Evolutionary conservation across 1,139 yeast species (phyloP).

Genomic region (Zygosaccharomyces pseudobailii): DNA sequence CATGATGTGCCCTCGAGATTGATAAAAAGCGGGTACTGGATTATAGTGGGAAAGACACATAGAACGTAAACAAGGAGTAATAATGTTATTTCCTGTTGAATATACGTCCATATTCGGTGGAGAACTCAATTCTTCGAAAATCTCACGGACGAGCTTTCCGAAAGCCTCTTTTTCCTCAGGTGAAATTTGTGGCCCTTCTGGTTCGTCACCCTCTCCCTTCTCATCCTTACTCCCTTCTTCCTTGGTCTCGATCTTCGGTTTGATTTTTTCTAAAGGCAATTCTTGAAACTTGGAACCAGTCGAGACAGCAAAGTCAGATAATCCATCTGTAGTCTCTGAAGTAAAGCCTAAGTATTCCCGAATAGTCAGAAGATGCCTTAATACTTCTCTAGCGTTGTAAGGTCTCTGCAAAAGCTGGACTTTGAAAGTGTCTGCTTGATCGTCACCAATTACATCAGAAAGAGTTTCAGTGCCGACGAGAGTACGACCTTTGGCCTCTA

Average conservation of each 20-base stretch:
- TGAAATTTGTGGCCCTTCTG: slow-evolving; percentile 23
- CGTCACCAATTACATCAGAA: slow-evolving; percentile 20
- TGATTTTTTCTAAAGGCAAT: slow-evolving; percentile 24
- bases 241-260: slow-evolving; percentile 18
- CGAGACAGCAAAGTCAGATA: slow-evolving; percentile 32
- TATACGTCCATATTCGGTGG: slow-evolving; percentile 20
- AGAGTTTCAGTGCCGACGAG: slow-evolving; percentile 22
- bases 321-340: slow-evolving; percentile 29
- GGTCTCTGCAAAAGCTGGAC: slow-evolving; percentile 26
- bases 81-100: slow-evolving; percentile 27
- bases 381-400: slow-evolving; percentile 29
- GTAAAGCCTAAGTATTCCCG: slow-evolving; percentile 35
- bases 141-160: slow-evolving; percentile 25
- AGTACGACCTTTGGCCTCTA: slow-evolving; percentile 18
- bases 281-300: slow-evolving; percentile 29
- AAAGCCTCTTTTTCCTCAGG: slow-evolving; percentile 34
- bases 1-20: slow-evolving; percentile 69
- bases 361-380: slow-evolving; percentile 30
- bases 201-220: slow-evolving; percentile 15
- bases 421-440: slow-evolving; percentile 16
- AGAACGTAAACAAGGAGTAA: slow-evolving; percentile 41
- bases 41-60: slow-evolving; percentile 80
- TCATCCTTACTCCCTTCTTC: slow-evolving; percentile 13
- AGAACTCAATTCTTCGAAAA: slow-evolving; percentile 19
- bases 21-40: slow-evolving; percentile 64